Percentiles rank a stretch among this genome's conserved stretches.
phyloP scores from a whole-genome alignment of 2,329 filamentous ascomycete genomes.

The Epichloe aotearoae region DNA sequence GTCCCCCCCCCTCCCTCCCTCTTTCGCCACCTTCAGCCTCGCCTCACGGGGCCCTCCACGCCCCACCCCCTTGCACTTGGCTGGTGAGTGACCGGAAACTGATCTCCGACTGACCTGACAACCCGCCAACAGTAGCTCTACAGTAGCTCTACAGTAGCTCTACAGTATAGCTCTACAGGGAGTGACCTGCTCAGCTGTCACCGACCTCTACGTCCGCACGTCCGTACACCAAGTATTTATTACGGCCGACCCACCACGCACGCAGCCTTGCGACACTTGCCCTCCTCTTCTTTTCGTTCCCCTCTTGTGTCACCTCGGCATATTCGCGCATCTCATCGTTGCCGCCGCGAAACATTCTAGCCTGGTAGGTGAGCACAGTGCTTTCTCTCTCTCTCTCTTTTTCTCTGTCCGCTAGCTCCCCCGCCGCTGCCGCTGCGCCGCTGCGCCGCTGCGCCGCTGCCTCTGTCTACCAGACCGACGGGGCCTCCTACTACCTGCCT shows the following conservation, averaged over 20 bases:
- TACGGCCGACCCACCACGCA: background rate
- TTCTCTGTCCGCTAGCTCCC: background rate
- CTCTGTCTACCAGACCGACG: background rate
- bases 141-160: too few relatives aligned
- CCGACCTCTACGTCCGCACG: background rate
- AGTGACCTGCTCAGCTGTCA: constrained; percentile 1
- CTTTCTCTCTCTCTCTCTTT: background rate
- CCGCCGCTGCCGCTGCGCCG: background rate
- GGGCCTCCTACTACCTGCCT: too few relatives aligned
- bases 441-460: too few relatives aligned
- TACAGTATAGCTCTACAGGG: too few relatives aligned
- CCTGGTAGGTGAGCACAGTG: background rate
- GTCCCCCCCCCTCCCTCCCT: background rate
- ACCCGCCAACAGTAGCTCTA: too few relatives aligned
- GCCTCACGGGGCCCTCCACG: background rate
- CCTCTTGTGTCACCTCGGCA: background rate
- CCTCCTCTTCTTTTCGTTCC: background rate
- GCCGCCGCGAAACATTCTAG: background rate
- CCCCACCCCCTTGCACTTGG: background rate
- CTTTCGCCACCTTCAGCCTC: background rate
- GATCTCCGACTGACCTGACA: background rate
- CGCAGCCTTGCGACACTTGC: background rate
- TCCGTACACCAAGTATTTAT: background rate
- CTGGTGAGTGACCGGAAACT: background rate
- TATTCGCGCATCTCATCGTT: background rate